Conservation (phyloP, 163 green algal species). For the Trebouxia gelatinosa region DNA sequence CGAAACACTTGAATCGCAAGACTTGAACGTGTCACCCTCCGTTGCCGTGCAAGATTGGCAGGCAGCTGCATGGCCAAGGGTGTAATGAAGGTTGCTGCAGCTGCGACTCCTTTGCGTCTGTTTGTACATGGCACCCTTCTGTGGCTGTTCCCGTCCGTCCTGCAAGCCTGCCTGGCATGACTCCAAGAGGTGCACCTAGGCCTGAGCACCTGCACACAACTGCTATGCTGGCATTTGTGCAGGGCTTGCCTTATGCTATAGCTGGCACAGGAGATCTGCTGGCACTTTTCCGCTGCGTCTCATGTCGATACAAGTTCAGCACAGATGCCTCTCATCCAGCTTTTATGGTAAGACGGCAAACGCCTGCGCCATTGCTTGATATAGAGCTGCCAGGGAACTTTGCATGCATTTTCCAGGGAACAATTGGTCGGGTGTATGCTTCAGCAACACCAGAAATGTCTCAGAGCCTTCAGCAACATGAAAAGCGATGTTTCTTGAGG, state of each 20-base stretch:
- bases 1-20: neutral
- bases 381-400: neutral
- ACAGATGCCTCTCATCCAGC: slow-evolving; percentile 62
- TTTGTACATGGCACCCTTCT: no score
- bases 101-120: neutral
- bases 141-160: neutral
- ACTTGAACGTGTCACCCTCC: neutral
- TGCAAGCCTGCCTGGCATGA: neutral
- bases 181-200: no score
- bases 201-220: neutral
- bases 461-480: slow-evolving; percentile 80
- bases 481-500: slow-evolving; percentile 69
- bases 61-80: neutral
- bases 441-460: slow-evolving; percentile 79
- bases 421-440: slow-evolving; percentile 47
- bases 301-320: slow-evolving; percentile 79
- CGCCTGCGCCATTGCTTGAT: neutral
- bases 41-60: neutral
- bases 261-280: slow-evolving; percentile 80
- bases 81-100: neutral
- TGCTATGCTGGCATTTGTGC: neutral
- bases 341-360: slow-evolving; percentile 1
- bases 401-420: neutral
- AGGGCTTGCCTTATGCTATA: slow-evolving; percentile 81
- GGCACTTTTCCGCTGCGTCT: slow-evolving; percentile 86